Percentiles rank a stretch among this genome's conserved stretches.
Evolutionary conservation across 2,329 filamentous ascomycete species (phyloP).

Genomic region (Claviceps pazoutovae): DNA sequence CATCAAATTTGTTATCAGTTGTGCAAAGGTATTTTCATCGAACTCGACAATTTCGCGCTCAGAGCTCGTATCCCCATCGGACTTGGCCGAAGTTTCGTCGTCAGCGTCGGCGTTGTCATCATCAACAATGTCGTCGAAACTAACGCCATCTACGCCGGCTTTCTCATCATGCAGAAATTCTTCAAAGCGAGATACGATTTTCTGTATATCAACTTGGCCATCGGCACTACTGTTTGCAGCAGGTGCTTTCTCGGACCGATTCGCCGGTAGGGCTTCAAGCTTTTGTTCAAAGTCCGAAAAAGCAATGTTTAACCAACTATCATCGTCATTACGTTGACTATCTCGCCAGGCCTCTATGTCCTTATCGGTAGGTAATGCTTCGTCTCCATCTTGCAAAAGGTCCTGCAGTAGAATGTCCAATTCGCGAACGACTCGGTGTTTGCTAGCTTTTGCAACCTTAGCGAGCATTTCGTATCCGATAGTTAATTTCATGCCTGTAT

Average conservation of each 20-base stretch:
- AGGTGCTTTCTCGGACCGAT: slow-evolving; percentile 19
- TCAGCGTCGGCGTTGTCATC: slow-evolving; percentile 41
- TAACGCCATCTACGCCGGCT: slow-evolving; percentile 66
- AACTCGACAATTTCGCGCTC: slow-evolving; percentile 68
- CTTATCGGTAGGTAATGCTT: slow-evolving; percentile 50
- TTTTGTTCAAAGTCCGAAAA: slow-evolving; percentile 81
- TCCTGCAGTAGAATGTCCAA: slow-evolving; percentile 66
- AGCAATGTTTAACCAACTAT: slow-evolving; percentile 84
- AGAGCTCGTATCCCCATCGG: slow-evolving; percentile 16
- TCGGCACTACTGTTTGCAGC: slow-evolving; percentile 50
- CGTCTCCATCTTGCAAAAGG: slow-evolving; percentile 54
- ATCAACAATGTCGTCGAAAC: slow-evolving; percentile 56
- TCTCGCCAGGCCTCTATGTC: slow-evolving; percentile 62
- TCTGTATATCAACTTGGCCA: slow-evolving; percentile 64
- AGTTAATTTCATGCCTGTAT: slow-evolving; percentile 78
- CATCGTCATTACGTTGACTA: slow-evolving; percentile 56
- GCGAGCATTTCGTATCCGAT: slow-evolving; percentile 86
- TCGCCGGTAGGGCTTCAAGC: slow-evolving; percentile 37
- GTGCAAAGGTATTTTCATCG: slow-evolving; percentile 70
- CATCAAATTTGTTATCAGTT: slow-evolving; percentile 90
- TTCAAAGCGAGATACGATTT: slow-evolving; percentile 90
- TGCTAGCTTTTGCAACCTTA: slow-evolving; percentile 49
- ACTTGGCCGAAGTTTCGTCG: slow-evolving; percentile 36
- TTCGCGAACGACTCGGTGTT: slow-evolving; percentile 58
- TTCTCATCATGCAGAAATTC: slow-evolving; percentile 76